phyloP scores from a whole-genome alignment of 768 basidiomycete species.

The Imleria badia region DNA sequence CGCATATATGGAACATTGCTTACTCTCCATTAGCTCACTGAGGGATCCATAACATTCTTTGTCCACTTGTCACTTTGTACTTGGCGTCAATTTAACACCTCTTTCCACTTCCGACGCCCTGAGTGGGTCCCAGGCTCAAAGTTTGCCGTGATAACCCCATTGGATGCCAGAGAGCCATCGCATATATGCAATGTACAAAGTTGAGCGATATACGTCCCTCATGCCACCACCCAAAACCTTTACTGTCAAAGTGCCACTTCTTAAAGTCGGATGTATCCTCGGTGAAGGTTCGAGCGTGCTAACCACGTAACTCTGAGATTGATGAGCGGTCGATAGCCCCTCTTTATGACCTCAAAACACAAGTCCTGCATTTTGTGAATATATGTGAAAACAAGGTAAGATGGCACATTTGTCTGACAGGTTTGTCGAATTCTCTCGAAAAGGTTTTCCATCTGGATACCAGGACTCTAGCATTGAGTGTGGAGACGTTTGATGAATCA shows the following conservation, averaged over 20 bases:
- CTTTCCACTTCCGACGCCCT: neutral
- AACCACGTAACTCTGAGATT: neutral
- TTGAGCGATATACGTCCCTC: neutral
- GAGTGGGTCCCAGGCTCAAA: conserved; percentile 8
- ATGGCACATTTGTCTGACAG: neutral
- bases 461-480: conserved; percentile 36
- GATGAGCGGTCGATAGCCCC: conserved; percentile 44
- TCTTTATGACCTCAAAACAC: conserved; percentile 54
- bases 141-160: conserved; percentile 5
- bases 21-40: conserved; percentile 44
- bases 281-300: conserved; percentile 53
- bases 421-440: neutral
- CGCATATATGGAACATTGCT: conserved; percentile 5
- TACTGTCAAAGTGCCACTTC: conserved; percentile 39
- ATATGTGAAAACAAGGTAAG: conserved; percentile 36
- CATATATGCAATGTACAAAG: conserved; percentile 6
- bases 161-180: neutral
- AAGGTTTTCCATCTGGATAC: conserved; percentile 40
- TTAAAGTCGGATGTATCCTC: conserved; percentile 53
- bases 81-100: conserved; percentile 17
- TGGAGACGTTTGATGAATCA: conserved; percentile 53
- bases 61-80: conserved; percentile 16
- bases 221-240: conserved; percentile 21
- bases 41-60: conserved; percentile 19
- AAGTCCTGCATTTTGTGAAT: conserved; percentile 66